Base-by-base conservation (phyloP, 345 rosid species). In the Rhizophora mangle region DNA sequence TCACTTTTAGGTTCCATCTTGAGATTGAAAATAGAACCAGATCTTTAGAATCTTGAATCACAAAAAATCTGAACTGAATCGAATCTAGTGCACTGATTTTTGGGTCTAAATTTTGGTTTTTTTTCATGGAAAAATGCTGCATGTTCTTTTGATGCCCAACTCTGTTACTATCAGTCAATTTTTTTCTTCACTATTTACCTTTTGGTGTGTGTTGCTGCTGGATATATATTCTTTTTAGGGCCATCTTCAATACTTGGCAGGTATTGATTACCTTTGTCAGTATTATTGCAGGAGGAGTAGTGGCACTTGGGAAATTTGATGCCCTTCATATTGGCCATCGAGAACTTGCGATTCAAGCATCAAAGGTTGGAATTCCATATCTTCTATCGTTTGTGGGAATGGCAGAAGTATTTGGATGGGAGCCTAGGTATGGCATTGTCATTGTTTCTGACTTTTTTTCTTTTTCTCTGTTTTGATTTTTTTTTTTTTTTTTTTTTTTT, bases 271-370 rank as follows among this genome's bases (percentile, higher is more conserved):
- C 6, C 66, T 21, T 72, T 13, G 16, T 65, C 21, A 11, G 59
- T 31, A 65, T 73, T 64, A 19, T 26, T 37, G 18, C 82, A 92
- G 97, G 99, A 79, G 97, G 96, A 70, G 80, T 92, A 37, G 97
- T 88, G 70, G 97, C 96, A n/a, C 84, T 88, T 64, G 99, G 97
- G 72, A 95, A 95, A 78, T 95, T 95, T 83, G 99, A 95, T 67
- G 99, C 97, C 13, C 84, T 95, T 78, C 96, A 92, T 72, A 63
- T 86, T 46, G 96, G 99, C 62, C 99, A 95, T 78, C 88, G 96
- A 34, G 97, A 95, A 83, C 99, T 92, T 63, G 93, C 93, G 0
- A 81, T 87, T 83, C 93, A 87, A 80, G 99, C 99, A 73, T 92
- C 99, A 26, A 95, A 82, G 77, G 77, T 82, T 63, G 99, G 97